Conservation (phyloP, 371 early-diverging fungal genomes). For the Rhizopus arrhizus region DNA sequence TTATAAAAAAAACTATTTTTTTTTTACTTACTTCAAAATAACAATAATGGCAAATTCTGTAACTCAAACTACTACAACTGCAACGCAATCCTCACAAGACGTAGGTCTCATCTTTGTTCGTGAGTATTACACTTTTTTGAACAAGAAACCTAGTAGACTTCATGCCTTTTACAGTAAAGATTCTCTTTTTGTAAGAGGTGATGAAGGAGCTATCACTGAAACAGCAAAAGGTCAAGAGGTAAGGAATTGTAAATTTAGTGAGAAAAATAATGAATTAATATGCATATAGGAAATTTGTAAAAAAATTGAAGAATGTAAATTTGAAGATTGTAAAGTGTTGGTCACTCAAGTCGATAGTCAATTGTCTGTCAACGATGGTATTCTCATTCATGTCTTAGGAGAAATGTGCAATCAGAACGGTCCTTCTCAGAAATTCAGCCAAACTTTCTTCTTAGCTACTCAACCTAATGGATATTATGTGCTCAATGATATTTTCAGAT, state of each 20-base stretch:
- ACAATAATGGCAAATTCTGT: conserved; percentile 5
- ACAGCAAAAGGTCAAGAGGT: conserved; percentile 46
- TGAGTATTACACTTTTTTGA: conserved; percentile 92
- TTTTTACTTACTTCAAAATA: background rate
- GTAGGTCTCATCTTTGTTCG: conserved; percentile 94
- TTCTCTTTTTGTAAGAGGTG: conserved; percentile 80
- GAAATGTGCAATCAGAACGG: conserved; percentile 85
- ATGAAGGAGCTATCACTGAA: conserved; percentile 69
- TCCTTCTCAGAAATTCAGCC: conserved; percentile 84
- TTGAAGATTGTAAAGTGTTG: conserved; percentile 81
- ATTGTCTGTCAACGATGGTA: conserved; percentile 74
- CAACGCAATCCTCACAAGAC: conserved; percentile 53
- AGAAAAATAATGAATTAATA: background rate
- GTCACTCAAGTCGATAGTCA: conserved; percentile 91
- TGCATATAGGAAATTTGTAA: conserved; percentile 72
- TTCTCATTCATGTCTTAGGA: conserved; percentile 91
- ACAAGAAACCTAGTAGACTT: conserved; percentile 81
- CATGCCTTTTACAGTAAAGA: conserved; percentile 88
- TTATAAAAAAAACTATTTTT: no score
- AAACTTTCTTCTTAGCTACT: conserved; percentile 92
- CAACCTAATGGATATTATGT: conserved; percentile 92
- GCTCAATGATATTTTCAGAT: conserved; percentile 94
- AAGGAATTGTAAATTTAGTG: background rate
- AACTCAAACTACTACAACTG: conserved; percentile 2
- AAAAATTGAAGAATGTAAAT: conserved; percentile 73